phyloP scores from a whole-genome alignment of 2,329 filamentous ascomycete genomes.

The Juglanconis sp. region DNA sequence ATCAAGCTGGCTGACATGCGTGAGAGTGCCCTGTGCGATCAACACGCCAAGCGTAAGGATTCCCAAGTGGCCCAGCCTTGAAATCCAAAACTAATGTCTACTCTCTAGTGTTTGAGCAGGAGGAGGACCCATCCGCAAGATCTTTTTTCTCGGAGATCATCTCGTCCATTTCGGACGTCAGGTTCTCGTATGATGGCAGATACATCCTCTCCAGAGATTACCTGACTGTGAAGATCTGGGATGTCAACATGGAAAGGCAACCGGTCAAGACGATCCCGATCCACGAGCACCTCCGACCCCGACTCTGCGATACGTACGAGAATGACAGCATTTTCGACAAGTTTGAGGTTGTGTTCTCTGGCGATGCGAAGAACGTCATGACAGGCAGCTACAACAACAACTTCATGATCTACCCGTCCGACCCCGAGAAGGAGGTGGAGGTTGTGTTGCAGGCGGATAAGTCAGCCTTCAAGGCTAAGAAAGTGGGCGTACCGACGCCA shows the following conservation, averaged over 20 bases:
- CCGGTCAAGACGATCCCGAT: slow-evolving; percentile 98
- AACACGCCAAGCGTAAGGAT: slow-evolving; percentile 85
- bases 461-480: slow-evolving; percentile 99
- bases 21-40: slow-evolving; percentile 91
- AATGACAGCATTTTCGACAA: slow-evolving; percentile 99
- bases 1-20: slow-evolving; percentile 99
- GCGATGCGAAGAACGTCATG: slow-evolving; percentile 98
- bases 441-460: slow-evolving; percentile 98
- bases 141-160: slow-evolving; percentile 99
- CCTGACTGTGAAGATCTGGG: slow-evolving; percentile 98
- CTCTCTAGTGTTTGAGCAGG: slow-evolving; percentile 87
- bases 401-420: slow-evolving; percentile 99
- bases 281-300: slow-evolving; percentile 90
- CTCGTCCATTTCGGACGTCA: slow-evolving; percentile 96
- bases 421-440: slow-evolving; percentile 93
- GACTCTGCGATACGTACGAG: slow-evolving; percentile 96
- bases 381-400: slow-evolving; percentile 99
- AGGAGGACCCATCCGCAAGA: slow-evolving; percentile 93
- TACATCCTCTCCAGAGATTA: slow-evolving; percentile 98
- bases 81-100: background rate
- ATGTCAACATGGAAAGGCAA: slow-evolving; percentile 97
- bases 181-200: slow-evolving; percentile 92
- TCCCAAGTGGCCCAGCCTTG: slow-evolving; percentile 6
- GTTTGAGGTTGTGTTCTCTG: slow-evolving; percentile 98
- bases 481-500: slow-evolving; percentile 94